Evolutionary conservation across 2,329 filamentous ascomycete species (phyloP).

Genomic region (Simplicillium sp.): DNA sequence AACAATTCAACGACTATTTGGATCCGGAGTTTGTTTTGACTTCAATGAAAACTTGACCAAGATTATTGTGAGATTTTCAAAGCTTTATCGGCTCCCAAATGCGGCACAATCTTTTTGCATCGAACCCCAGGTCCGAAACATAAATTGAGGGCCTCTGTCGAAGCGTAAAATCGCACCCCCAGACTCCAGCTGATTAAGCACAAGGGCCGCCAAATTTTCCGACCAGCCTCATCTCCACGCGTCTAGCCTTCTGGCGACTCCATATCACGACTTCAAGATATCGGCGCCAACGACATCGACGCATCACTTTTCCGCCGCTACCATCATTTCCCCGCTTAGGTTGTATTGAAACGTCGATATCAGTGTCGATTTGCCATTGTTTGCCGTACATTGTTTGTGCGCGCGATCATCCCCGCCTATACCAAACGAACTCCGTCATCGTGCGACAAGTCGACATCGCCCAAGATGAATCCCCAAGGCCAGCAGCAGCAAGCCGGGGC

Average conservation of each 20-base stretch:
- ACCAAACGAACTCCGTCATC: conserved; percentile 1
- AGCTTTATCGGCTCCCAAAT: too few species aligned
- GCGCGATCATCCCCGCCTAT: not conserved
- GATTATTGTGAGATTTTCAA: too few species aligned
- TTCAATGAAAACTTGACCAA: too few species aligned
- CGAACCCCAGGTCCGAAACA: too few species aligned
- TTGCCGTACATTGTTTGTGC: not conserved
- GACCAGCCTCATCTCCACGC: conserved; percentile 1
- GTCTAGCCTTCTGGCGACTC: not conserved
- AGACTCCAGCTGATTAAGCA: conserved; percentile 3
- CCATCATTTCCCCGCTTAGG: not conserved
- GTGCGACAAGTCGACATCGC: not conserved
- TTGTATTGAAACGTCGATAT: not conserved
- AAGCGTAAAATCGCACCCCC: too few species aligned
- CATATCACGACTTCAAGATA: not conserved
- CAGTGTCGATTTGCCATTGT: too few species aligned
- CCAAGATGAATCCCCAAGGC: conserved; percentile 15
- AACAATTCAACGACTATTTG: too few species aligned
- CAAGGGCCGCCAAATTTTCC: conserved; percentile 3
- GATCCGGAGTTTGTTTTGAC: too few species aligned
- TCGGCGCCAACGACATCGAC: not conserved
- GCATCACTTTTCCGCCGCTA: not conserved
- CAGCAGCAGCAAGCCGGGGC: conserved; percentile 14
- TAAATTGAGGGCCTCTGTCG: too few species aligned
- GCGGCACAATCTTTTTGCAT: too few species aligned